phyloP scores from a whole-genome alignment of 257 asterid genomes.

The Solanum commersonii region DNA sequence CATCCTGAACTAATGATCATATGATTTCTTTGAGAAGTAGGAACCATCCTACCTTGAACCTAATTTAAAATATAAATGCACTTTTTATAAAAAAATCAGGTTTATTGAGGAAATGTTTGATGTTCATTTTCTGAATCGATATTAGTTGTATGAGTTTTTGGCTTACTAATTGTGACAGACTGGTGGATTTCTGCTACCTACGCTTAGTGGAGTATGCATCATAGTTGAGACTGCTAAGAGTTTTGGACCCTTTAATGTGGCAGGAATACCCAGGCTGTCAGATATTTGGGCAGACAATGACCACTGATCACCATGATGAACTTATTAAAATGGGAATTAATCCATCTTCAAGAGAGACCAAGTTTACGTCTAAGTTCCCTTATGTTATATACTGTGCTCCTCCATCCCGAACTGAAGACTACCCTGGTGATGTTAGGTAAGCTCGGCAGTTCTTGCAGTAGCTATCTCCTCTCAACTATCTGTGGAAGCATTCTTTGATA shows the following conservation, averaged over 20 bases:
- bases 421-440: slow-evolving; percentile 84
- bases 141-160: neutral
- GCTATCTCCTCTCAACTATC: neutral
- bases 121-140: neutral
- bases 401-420: slow-evolving; percentile 59
- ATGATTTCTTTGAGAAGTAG: neutral
- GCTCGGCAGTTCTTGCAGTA: neutral
- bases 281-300: slow-evolving; percentile 73
- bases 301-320: slow-evolving; percentile 78
- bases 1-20: neutral
- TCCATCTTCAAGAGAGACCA: slow-evolving; percentile 56
- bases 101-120: neutral
- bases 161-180: neutral
- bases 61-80: neutral
- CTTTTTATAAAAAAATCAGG: neutral
- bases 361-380: slow-evolving; percentile 46
- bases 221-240: neutral
- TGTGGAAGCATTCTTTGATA: neutral
- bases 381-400: slow-evolving; percentile 93
- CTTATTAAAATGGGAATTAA: slow-evolving; percentile 61
- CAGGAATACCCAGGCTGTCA: slow-evolving; percentile 79
- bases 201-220: neutral
- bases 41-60: neutral
- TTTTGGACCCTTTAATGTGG: neutral
- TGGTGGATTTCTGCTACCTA: neutral